A percentile compares a stretch with the other conserved stretches of the same genome.
Conservation (phyloP, 78 protist species). For the Dictyostelium intermedium region DNA sequence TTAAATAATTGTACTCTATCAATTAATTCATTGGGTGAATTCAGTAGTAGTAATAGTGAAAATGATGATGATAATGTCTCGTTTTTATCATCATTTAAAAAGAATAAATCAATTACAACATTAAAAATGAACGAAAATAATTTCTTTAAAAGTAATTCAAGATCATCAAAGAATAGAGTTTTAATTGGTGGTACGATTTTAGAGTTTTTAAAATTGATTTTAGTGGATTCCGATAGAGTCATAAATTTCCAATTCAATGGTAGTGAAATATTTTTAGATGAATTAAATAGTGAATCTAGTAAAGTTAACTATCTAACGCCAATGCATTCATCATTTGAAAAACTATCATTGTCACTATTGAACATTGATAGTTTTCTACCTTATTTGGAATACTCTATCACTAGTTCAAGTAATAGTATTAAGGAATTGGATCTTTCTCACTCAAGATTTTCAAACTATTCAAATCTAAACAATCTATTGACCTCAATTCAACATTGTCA, state of each 20-base stretch:
- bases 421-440: background rate
- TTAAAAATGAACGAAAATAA: background rate
- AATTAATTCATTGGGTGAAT: background rate
- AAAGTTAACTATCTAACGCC: background rate
- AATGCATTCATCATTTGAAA: background rate
- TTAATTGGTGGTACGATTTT: constrained; percentile 1
- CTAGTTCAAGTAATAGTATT: background rate
- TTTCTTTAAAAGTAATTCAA: background rate
- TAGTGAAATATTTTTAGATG: background rate
- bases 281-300: background rate
- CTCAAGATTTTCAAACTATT: background rate
- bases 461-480: background rate
- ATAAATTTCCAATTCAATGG: background rate
- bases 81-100: background rate
- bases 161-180: background rate
- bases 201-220: background rate
- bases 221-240: background rate
- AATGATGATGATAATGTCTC: background rate
- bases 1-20: background rate
- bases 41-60: background rate
- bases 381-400: background rate
- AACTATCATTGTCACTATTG: background rate
- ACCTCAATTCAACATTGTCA: background rate
- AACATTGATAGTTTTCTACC: background rate
- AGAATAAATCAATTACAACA: background rate